Base-by-base conservation (phyloP, 108 stramenopile species). In the Aurantiochytrium sp. region DNA sequence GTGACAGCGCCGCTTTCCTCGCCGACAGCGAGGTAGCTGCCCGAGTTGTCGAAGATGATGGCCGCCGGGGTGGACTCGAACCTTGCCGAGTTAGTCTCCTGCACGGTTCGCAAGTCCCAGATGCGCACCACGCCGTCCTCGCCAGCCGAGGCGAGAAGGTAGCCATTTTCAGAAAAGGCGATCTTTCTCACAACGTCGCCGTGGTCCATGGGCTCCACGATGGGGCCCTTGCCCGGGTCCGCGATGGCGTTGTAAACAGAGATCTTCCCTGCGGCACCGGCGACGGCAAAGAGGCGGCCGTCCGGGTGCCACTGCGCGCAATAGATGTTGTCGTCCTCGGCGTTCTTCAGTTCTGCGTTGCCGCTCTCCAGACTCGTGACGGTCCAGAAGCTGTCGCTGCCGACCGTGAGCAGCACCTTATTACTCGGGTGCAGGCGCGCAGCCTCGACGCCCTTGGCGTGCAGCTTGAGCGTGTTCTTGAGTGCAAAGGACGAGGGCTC, bases 131-230 rank as follows among this genome's bases (percentile, higher is more conserved):
- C 87, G 27, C 90, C 93, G 24, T 92, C 92, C 2, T 81, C 59
- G 73, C 88, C 88, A 4, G 88, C 73, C 22, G 93, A 89, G 8
- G 93, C 96, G 32, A 96, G 69, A 69, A 96, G 94, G 59, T 96
- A 96, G 30, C 97, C 97, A 86, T 96, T 97, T 87, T 96, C 95
- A 27, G 94, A 95, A 87, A 97, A 93, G 85, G 87, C 92, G 39
- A 97, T 91, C 85, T 89, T 85, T 55, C 86, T 85, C 45, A 96
- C 50, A 45, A 55, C 87, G 94, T 93, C 55, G 90, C 93, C 87
- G 94, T 96, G 87, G 1, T 30, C n/a, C 81, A 30, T n/a, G 96
- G 91, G 91, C 97, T 96, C 95, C 96, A 98, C 86, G 96, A 81
- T 37, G 89, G 55, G 54, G 96, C 68, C 54, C 85, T 86, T 10